phyloP scores from a whole-genome alignment of 768 basidiomycete species.

The Auriscalpium microsporum region DNA sequence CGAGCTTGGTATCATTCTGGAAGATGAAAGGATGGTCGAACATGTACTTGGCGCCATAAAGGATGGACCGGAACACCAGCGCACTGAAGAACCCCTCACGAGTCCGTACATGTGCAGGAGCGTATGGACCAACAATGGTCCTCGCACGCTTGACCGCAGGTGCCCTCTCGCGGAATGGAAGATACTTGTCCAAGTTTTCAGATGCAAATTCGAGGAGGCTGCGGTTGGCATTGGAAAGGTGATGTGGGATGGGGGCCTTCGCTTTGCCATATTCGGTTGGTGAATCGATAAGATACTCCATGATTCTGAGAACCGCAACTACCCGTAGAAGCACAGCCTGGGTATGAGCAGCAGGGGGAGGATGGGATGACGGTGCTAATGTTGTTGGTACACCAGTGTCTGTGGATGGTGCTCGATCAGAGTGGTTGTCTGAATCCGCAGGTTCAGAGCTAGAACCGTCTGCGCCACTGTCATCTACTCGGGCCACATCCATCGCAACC shows the following conservation, averaged over 20 bases:
- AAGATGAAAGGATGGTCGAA: not conserved
- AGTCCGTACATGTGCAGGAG: not conserved
- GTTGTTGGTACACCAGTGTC: not conserved
- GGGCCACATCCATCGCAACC: too few relatives aligned
- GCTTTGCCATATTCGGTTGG: not conserved
- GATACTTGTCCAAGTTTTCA: not conserved
- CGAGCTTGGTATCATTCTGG: not conserved
- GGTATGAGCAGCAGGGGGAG: not conserved
- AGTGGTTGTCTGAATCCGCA: too few relatives aligned
- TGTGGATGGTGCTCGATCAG: too few relatives aligned
- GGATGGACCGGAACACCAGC: not conserved
- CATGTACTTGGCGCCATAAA: not conserved
- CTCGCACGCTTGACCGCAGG: not conserved
- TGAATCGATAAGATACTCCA: not conserved
- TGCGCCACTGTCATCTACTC: too few relatives aligned
- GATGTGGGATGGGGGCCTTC: too few relatives aligned
- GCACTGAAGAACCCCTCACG: not conserved
- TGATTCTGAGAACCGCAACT: not conserved
- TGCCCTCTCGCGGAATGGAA: not conserved
- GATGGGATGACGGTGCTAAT: not conserved
- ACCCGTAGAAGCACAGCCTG: not conserved
- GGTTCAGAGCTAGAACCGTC: too few relatives aligned
- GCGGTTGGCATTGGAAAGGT: too few relatives aligned
- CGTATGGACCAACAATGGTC: not conserved
- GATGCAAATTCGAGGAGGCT: not conserved